Evolutionary conservation across 139 green algal genomes (phyloP), one percentile per base, ranked within the genome.

Genomic region (Yamagishiella unicocca): DNA sequence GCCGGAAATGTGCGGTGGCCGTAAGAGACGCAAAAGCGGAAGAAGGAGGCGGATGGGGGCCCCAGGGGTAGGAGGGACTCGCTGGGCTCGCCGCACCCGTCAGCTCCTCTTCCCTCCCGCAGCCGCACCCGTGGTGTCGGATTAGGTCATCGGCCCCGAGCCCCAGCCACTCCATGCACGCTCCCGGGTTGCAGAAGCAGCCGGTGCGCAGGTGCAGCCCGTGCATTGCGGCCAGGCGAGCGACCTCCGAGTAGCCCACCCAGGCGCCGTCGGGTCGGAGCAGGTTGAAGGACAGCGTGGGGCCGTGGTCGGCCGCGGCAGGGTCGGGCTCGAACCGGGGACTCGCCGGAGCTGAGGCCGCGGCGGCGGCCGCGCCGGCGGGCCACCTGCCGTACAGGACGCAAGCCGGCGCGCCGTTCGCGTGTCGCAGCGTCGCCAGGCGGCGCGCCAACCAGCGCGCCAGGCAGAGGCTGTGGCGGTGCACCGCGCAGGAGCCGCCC

Each of bases 181-280:
- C 92, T 0, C 97, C 97, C 21, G 97, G 97, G 90, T 99, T 99
- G 89, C 97, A 99, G 88, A 98, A 96, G 90, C 94, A 97, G 58
- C 97, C 97, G 21, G 92, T 93, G 45, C 97, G 92, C 62, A 98
- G 91, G 14, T 88, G 46, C 50, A 98, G 95, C 71, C 92, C 74
- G 42, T 91, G 77, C 71, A 97, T 86, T 0, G 45, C 90, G 25
- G 96, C 97, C 68, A 99, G 88, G 43, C 91, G 92, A 40, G 93
- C 88, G 61, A 94, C 90, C 87, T 93, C 92, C 62, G 88, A 89
- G 84, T 97, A 94, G 2, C 97, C 96, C 55, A 98, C 93, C 46
- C 72, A 96, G 29, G 42, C 86, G 37, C 97, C 95, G 81, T 97
- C 94, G 4, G 17, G 31, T 0, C 93, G 75, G 54, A 95, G 31